phyloP scores from a whole-genome alignment of 2,329 filamentous ascomycete genomes.

The Macrophomina phaseolina region DNA sequence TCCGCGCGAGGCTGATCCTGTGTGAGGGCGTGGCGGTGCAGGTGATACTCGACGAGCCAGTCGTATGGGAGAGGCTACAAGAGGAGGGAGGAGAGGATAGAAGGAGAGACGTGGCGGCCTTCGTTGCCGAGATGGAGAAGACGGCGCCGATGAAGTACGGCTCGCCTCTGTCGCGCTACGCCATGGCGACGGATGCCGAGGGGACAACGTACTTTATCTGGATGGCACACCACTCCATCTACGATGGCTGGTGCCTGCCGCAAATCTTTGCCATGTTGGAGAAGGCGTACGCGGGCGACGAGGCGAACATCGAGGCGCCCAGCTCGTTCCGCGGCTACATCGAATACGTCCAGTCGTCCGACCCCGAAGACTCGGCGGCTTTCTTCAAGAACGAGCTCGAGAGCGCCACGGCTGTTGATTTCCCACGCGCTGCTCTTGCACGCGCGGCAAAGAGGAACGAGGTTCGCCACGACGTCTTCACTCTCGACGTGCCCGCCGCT shows the following conservation, averaged over 20 bases:
- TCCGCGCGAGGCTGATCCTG: conserved; percentile 70
- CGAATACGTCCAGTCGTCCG: not conserved
- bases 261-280: conserved; percentile 2
- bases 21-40: conserved; percentile 33
- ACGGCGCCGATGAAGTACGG: not conserved
- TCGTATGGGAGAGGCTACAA: not conserved
- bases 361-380: not conserved
- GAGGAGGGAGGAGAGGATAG: not conserved
- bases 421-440: not conserved
- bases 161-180: not conserved
- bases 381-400: not conserved
- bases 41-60: not conserved
- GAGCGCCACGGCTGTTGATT: not conserved
- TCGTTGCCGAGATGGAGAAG: conserved; percentile 9
- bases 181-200: not conserved
- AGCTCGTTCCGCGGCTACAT: not conserved
- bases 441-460: not conserved
- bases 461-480: not conserved
- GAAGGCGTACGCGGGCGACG: conserved; percentile 2
- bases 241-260: conserved; percentile 14
- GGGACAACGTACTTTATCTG: conserved; percentile 1
- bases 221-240: conserved; percentile 5
- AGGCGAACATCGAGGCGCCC: not conserved
- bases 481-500: not conserved
- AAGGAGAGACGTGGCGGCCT: not conserved